Evolutionary conservation across 2,329 filamentous ascomycete genomes (phyloP), one percentile per base, ranked within the genome.

Genomic region (Cercospora sesami): DNA sequence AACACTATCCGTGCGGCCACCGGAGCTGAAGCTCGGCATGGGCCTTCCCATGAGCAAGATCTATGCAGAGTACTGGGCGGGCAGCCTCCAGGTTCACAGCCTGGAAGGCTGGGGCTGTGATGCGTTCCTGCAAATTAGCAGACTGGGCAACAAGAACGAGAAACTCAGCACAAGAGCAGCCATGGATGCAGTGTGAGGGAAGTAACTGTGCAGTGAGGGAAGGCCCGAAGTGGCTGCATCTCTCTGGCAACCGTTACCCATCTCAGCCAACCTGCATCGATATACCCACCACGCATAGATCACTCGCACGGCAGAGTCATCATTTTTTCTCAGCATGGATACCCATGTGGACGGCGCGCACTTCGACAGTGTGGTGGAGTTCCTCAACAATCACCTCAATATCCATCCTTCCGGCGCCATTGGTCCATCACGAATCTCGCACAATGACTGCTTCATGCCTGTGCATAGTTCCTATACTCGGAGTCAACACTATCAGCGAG

Each of bases 31-130:
- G 10, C 85, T 99, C 1, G 95, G 95, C 4, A 96, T 99, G 86
- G 95, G 95, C 1, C 81, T 99, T 62, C 95, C 95, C 0, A 89
- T 99, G 81, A 97, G 94, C 75, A 88, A 93, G 69, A 92, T 98
- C 2, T 99, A 98, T 79, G 93, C 94, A 30, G 94, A 98, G 80
- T 98, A 98, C 80, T 99, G 95, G 95, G 95, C 95, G 2, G 95
- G 95, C 26, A 95, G 88, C 74, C 82, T 99, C 8, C 91, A 97
- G 75, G 80, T 98, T 67, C 94, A 98, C 78, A 97, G 91, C 76
- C 82, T 99, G 7, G 94, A 97, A 77, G 96, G 95, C 0, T 98
- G 97, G 78, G 95, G 95, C 14, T 93, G 96, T 6, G 95, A 99
- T 81, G 94, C 92, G 0, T 99, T 99, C 77, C 81, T 99, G 71